Conservation (phyloP, 2,329 filamentous ascomycete species). For the Xylariomycetidae sp. region DNA sequence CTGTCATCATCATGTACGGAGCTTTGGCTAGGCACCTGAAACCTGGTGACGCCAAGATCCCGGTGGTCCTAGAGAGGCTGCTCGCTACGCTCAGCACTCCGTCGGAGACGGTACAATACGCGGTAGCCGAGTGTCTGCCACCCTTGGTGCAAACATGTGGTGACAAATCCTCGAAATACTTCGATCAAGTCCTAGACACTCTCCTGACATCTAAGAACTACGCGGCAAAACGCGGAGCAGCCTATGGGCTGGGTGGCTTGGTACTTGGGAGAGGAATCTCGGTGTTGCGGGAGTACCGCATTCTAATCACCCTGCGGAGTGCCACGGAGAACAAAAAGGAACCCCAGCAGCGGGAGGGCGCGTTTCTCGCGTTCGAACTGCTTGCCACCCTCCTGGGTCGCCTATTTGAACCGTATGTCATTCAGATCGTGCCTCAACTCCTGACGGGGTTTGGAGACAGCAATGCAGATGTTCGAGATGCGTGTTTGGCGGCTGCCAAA, state of each 20-base stretch:
- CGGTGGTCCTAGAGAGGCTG: conserved; percentile 79
- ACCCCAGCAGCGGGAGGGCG: conserved; percentile 77
- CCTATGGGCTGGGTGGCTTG: conserved; percentile 88
- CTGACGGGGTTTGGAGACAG: conserved; percentile 84
- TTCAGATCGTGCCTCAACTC: conserved; percentile 88
- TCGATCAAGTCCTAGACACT: conserved; percentile 72
- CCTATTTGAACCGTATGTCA: conserved; percentile 92
- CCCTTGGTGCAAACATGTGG: conserved; percentile 79
- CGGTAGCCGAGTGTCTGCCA: conserved; percentile 88
- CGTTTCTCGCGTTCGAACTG: conserved; percentile 85
- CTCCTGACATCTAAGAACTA: conserved; percentile 87
- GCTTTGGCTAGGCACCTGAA: conserved; percentile 84
- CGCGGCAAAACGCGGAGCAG: conserved; percentile 84
- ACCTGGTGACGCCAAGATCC: conserved; percentile 78
- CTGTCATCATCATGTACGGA: conserved; percentile 95
- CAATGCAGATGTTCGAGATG: conserved; percentile 84
- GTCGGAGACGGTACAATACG: conserved; percentile 94
- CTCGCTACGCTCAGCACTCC: conserved; percentile 86
- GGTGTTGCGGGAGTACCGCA: conserved; percentile 75
- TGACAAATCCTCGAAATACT: conserved; percentile 72
- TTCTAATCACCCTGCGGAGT: conserved; percentile 72
- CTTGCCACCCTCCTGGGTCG: conserved; percentile 79
- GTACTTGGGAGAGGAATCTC: conserved; percentile 82
- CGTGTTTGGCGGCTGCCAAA: conserved; percentile 88
- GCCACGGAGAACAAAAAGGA: conserved; percentile 97